These are phyloP conservation scores for Amanita molliuscula DNA, from an alignment of 768 basidiomycete genomes.

Conservation along the genomic window DNA sequence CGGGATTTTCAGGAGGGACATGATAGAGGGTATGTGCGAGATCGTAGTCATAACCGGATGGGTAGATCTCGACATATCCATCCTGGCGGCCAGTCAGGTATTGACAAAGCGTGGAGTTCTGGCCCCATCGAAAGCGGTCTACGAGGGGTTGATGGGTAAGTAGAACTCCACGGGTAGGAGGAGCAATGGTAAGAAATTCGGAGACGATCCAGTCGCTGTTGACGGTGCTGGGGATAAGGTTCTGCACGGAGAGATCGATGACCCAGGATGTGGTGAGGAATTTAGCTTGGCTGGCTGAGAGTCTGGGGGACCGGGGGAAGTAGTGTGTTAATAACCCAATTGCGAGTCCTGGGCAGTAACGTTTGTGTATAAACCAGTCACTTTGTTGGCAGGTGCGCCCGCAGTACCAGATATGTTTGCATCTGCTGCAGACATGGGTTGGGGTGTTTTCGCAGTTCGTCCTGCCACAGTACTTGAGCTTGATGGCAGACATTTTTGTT, in stretches of 20 bases:
- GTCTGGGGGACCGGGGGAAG: not conserved
- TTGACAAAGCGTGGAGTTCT: slow-evolving; percentile 1
- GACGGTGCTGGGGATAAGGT: not conserved
- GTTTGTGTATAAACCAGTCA: not conserved
- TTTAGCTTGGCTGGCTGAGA: slow-evolving; percentile 1
- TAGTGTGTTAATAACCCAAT: not conserved
- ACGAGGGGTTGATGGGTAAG: not conserved
- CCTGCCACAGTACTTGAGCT: not conserved
- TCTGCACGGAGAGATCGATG: slow-evolving; percentile 1
- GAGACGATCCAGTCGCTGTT: not conserved
- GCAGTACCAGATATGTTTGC: slow-evolving; percentile 1
- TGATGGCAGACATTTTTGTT: not conserved
- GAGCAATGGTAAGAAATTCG: not conserved
- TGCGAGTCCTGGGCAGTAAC: slow-evolving; percentile 1
- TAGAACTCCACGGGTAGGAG: not conserved
- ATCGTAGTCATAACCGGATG: slow-evolving; percentile 1
- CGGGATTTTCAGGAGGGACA: not conserved
- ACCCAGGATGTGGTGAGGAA: slow-evolving; percentile 1
- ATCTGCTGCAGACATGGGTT: not conserved
- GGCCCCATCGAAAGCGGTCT: not conserved
- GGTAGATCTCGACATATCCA: slow-evolving; percentile 1
- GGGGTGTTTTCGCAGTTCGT: slow-evolving; percentile 1
- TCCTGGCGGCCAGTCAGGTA: not conserved
- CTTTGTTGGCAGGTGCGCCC: not conserved
- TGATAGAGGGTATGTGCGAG: slow-evolving; percentile 1